Percentiles rank a stretch among this genome's conserved stretches.
Evolutionary conservation across 2,329 filamentous ascomycete genomes (phyloP).

Genomic region (Epicoccum nigrum): DNA sequence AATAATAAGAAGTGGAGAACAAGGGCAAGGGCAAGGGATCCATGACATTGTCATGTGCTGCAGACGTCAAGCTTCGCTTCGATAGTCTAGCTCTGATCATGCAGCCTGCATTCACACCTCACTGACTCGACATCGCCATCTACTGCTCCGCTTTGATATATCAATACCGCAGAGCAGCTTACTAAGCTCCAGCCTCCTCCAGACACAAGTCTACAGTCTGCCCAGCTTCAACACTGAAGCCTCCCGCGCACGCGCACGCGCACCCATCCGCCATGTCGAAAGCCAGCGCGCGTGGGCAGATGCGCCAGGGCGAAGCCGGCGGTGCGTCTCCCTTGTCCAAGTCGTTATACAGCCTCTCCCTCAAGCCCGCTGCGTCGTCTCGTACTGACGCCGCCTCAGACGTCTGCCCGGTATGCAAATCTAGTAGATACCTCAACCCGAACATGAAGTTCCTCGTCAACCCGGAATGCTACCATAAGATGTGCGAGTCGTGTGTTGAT

Average conservation of each 20-base stretch:
- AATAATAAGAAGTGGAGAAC: slow-evolving; percentile 13
- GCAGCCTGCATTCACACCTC: no score
- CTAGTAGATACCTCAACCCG: slow-evolving; percentile 90
- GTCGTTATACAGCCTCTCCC: slow-evolving; percentile 38
- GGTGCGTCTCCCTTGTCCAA: slow-evolving; percentile 46
- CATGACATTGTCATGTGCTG: slow-evolving; percentile 16
- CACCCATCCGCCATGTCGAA: slow-evolving; percentile 41
- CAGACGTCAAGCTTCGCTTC: not conserved
- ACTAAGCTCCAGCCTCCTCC: not conserved
- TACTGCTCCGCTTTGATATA: not conserved
- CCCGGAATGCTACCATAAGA: slow-evolving; percentile 97
- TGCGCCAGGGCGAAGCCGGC: slow-evolving; percentile 44
- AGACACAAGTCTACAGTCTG: no score
- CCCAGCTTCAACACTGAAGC: no score
- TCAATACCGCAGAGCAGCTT: not conserved
- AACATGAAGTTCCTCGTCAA: slow-evolving; percentile 96
- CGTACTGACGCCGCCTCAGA: slow-evolving; percentile 57
- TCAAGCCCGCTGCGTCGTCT: slow-evolving; percentile 20
- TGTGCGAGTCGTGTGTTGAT: slow-evolving; percentile 96
- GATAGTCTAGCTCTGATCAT: not conserved
- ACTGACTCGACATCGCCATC: not conserved
- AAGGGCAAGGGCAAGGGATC: slow-evolving; percentile 16
- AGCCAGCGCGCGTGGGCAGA: slow-evolving; percentile 36
- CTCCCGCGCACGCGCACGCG: no score
- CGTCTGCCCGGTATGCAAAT: slow-evolving; percentile 97